Evolutionary conservation across 179 eudicot species (phyloP), one percentile per base, ranked within the genome.

Genomic region (Beta corolliflora): DNA sequence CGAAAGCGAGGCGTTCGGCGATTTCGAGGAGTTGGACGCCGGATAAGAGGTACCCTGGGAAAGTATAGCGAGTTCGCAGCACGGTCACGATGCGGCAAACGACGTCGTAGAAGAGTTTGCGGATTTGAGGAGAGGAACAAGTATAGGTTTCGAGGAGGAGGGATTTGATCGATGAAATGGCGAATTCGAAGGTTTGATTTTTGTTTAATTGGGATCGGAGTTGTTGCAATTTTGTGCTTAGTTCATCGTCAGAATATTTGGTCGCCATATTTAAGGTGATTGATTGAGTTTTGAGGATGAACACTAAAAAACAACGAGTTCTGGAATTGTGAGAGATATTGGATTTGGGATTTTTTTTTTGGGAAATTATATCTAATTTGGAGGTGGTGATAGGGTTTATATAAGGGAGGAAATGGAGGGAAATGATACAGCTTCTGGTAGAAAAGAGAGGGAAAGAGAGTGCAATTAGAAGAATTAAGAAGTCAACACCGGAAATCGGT

Each of bases 51-150:
- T 90, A 96, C 29, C 93, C 97, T 0, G 91, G 91, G 16, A 93
- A 84, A 52, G 97, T 93, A 89, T 93, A 93, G 82, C 99, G 92
- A 9, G 99, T 91, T 81, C 91, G 94, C 81, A 91, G 81, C 25
- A 96, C 84, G 77, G 95, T 90, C 74, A 91, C 89, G 73, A 92
- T 97, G 21, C 99, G 92, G 77, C 87, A 88, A 53, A 95, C 81
- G 79, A 89, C 95, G 55, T 93, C 80, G 85, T 86, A 93, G 76
- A 93, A 91, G 83, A 90, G 88, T 58, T 87, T 84, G 1, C 73
- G 88, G 31, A 89, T 88, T 78, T 91, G 59, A 16, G 93, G 87
- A 1, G 97, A 89, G 71, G 99, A 89, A 56, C 92, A 79, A 45
- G 91, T 70, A 83, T 94, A 95, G 78, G 45, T 75, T 52, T 88